Evolutionary conservation across 163 green algal genomes (phyloP).

Genomic region (Volvox carteri): DNA sequence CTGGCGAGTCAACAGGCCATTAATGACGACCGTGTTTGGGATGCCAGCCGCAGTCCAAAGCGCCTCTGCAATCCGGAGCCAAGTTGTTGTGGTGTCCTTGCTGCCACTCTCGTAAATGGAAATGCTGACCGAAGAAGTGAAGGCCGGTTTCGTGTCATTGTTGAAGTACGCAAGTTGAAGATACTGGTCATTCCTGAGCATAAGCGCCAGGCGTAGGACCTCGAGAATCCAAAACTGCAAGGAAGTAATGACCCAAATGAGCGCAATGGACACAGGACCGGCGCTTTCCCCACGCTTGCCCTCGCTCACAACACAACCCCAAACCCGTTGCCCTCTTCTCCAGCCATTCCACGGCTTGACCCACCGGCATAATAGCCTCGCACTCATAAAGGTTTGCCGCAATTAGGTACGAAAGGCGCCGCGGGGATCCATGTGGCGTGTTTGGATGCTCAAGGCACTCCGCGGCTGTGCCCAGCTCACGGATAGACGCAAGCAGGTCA

Average conservation of each 20-base stretch:
- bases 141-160: background rate
- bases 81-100: background rate
- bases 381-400: slow-evolving; percentile 33
- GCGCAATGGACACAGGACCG: too few relatives aligned
- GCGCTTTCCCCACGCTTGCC: too few relatives aligned
- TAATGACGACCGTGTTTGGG: slow-evolving; percentile 1
- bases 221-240: slow-evolving; percentile 39
- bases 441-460: slow-evolving; percentile 12
- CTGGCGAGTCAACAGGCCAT: slow-evolving; percentile 22
- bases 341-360: background rate
- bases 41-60: slow-evolving; percentile 32
- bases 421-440: background rate
- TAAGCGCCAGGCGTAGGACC: slow-evolving; percentile 11
- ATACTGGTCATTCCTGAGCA: background rate
- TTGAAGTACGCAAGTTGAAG: background rate
- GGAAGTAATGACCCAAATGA: too few relatives aligned
- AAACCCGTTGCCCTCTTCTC: too few relatives aligned
- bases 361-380: slow-evolving; percentile 38
- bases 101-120: slow-evolving; percentile 38
- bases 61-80: slow-evolving; percentile 21
- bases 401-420: background rate
- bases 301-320: too few relatives aligned
- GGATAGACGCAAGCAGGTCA: slow-evolving; percentile 8
- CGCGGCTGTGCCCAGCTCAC: background rate
- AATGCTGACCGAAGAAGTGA: background rate